A percentile compares a stretch with the other conserved stretches of the same genome.
These are phyloP conservation scores for Pleurotus djamor DNA, from an alignment of 768 basidiomycete species.

Conservation along the genomic window DNA sequence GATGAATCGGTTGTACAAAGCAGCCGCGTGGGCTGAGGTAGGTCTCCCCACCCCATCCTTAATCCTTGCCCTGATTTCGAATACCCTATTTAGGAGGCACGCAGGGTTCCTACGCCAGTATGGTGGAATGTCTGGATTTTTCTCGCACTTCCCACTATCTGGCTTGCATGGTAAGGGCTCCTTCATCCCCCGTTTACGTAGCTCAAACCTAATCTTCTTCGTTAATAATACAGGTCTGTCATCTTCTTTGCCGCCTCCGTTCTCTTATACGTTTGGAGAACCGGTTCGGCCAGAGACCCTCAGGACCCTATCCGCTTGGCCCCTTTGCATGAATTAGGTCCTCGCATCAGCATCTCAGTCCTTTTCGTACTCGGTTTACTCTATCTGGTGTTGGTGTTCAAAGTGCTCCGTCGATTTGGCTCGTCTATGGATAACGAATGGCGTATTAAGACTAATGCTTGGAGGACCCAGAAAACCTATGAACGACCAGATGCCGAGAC, in stretches of 20 bases:
- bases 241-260: conserved; percentile 55
- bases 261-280: conserved; percentile 60
- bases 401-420: conserved; percentile 52
- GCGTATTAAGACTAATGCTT: conserved; percentile 17
- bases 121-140: conserved; percentile 71
- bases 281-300: conserved; percentile 33
- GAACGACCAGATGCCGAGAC: background rate
- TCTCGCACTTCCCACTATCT: conserved; percentile 60
- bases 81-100: conserved; percentile 43
- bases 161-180: conserved; percentile 53
- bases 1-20: conserved; percentile 65
- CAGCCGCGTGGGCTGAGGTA: conserved; percentile 63
- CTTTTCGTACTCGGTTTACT: conserved; percentile 50
- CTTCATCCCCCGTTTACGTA: background rate
- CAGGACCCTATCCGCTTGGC: conserved; percentile 17
- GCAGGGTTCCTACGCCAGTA: conserved; percentile 23
- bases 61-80: background rate
- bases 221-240: conserved; percentile 52
- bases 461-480: conserved; percentile 11
- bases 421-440: conserved; percentile 24
- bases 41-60: background rate
- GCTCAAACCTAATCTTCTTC: too few relatives aligned
- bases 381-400: conserved; percentile 49
- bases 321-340: conserved; percentile 32
- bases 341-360: conserved; percentile 46